Evolutionary conservation across 2,329 filamentous ascomycete genomes (phyloP), one percentile per base, ranked within the genome.

Genomic region (Trichoderma sp.): DNA sequence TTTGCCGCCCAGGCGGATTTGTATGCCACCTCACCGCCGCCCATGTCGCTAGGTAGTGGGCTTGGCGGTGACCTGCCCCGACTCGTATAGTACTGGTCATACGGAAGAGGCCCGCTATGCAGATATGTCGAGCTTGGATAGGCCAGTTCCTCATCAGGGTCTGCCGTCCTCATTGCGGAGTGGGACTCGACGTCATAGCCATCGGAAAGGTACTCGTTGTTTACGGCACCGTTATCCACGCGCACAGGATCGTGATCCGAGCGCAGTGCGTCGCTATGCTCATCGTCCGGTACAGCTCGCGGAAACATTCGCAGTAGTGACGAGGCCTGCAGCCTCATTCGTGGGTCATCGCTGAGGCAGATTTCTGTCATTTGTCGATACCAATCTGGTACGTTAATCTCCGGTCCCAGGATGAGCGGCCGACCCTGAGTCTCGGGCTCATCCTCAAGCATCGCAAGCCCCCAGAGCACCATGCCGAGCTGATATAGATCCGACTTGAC

Each of bases 401-500:
- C 86, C 6, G 88, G 76, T 5, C 83, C 81, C 11, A 91, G 80
- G 26, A 81, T 82, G 70, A 97, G 80, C 0, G 94, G 94, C 24
- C 92, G 87, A 52, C 86, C 86, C 70, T 91, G 89, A 24, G 87
- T 85, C 77, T 98, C 96, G 1, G 96, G 96, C 75, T 98, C 95
- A 75, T 98, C 95, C 68, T 94, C 88, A 73, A 95, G 88, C 76
- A 91, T 91, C 1, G 93, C 95, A 56, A 99, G 82, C 26, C 93
- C 93, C 93, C 95, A 99, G 3, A 99, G 82, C 2, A 97, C 94
- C 96, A 99, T 99, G 5, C 96, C 96, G 5, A 98, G 86, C 79
- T 99, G 96, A 76, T 91, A 99, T 1, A 99, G 84, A 79, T 99
- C 96, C 0, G 95, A 97, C 80, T 99, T 99, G 77, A 97, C 94